A percentile compares a stretch with the other conserved stretches of the same genome.
These are phyloP conservation scores for Tremellales sp. DNA, from an alignment of 1,284 basidiomycete species.

Conservation along the genomic window DNA sequence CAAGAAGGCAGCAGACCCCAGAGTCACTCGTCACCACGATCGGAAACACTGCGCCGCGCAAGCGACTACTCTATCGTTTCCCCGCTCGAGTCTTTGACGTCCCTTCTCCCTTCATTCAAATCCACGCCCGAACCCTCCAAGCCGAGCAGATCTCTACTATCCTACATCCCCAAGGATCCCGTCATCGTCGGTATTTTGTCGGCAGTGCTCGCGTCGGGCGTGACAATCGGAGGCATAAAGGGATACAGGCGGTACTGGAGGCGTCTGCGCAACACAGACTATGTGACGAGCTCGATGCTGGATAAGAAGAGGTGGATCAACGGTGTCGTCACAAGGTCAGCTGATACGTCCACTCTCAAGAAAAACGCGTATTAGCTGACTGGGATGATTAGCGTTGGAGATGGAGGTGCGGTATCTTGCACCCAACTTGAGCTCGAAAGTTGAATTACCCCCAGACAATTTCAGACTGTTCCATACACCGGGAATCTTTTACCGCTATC, in stretches of 20 bases:
- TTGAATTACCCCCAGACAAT: conserved; percentile 50
- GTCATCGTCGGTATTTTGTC: conserved; percentile 33
- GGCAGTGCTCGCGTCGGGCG: conserved; percentile 37
- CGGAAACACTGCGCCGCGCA: too few species aligned
- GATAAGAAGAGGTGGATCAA: conserved; percentile 61
- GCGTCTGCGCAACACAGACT: conserved; percentile 60
- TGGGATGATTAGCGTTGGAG: conserved; percentile 62
- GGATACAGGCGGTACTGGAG: conserved; percentile 59
- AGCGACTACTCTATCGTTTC: conserved; percentile 5
- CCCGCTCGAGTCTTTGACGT: conserved; percentile 14
- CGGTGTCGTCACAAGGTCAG: conserved; percentile 69
- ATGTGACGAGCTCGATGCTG: conserved; percentile 60
- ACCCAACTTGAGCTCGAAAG: neutral
- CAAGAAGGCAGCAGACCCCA: too few species aligned
- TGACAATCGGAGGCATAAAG: conserved; percentile 49
- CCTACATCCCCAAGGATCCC: conserved; percentile 25
- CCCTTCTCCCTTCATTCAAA: conserved; percentile 11
- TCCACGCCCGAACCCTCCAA: neutral
- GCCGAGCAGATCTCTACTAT: conserved; percentile 1
- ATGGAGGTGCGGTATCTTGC: conserved; percentile 50
- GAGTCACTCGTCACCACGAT: too few species aligned
- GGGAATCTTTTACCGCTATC: conserved; percentile 65
- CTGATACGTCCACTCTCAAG: conserved; percentile 2
- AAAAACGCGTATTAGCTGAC: conserved; percentile 1
- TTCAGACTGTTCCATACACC: conserved; percentile 74